Evolutionary conservation across 441 rosid genomes (phyloP), one percentile per base, ranked within the genome.

Genomic region (Rhodomyrtus psidioides): DNA sequence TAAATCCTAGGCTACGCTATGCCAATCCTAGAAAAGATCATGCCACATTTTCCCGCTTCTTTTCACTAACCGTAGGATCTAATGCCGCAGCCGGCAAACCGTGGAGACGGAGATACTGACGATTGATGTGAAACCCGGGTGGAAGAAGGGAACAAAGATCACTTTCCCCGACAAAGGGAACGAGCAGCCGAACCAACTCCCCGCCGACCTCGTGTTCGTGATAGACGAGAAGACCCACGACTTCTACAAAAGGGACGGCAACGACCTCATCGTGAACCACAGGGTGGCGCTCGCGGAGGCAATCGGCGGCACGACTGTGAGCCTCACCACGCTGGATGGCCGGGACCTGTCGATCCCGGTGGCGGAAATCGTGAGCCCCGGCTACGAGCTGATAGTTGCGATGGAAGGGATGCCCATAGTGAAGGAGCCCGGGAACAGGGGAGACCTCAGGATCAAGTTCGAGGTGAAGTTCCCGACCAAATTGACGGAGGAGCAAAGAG

Each of bases 111-210:
- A 96, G 93, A 94, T 95, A 79, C 70, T 97, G 56, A 94, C 94
- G 9, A 96, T 95, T 57, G 98, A 91, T 55, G 98, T 96, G 86
- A 96, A 96, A 91, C 99, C 98, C 0, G 98, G 99, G 28, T 96
- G 99, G 99, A 97, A 97, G 91, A 96, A 93, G 86, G 99, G 99
- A 54, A 97, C 98, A 6, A 97, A 96, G 91, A 92, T 97, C 34
- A 96, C 96, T 17, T 97, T 97, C 91, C 96, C 95, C 0, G 98
- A 96, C 75, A 97, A 97, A 89, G 99, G 98, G 51, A 97, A 97
- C 12, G 98, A 97, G 89, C 98, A 92, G 91, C 90, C 91, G 82
- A 94, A 94, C 88, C 99, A 94, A 53, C 94, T 94, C 57, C 95
- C 99, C 58, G 99, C 99, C 26, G 99, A 97, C 84, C 94, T 97